Evolutionary conservation across 2,329 filamentous ascomycete species (phyloP).

Genomic region (Pestalotiopsis sp.): DNA sequence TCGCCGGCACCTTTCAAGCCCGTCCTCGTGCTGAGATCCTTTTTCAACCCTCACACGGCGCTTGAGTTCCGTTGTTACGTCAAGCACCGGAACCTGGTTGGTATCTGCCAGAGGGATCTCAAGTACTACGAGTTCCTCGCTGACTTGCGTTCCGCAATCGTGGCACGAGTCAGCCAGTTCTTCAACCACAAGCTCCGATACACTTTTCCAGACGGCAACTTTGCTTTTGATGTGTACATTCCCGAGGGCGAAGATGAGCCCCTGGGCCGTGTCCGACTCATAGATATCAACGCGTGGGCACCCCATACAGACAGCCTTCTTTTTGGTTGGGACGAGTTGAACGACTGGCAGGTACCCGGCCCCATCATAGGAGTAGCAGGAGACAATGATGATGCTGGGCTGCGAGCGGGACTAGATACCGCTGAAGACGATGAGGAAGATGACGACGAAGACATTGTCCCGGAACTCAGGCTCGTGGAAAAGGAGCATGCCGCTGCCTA

Average conservation of each 20-base stretch:
- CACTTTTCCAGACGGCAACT: constrained; percentile 82
- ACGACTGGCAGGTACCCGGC: constrained; percentile 68
- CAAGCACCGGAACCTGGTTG: constrained; percentile 77
- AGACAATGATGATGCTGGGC: constrained; percentile 39
- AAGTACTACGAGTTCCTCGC: constrained; percentile 86
- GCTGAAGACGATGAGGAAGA: constrained; percentile 36
- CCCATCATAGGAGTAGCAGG: constrained; percentile 56
- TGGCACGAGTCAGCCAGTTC: constrained; percentile 72
- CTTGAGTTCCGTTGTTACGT: constrained; percentile 97
- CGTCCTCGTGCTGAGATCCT: constrained; percentile 83
- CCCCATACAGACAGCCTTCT: constrained; percentile 84
- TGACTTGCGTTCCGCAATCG: constrained; percentile 65
- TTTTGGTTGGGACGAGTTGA: constrained; percentile 87
- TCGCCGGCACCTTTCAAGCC: constrained; percentile 62
- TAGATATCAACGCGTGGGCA: constrained; percentile 97
- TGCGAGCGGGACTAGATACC: constrained; percentile 37
- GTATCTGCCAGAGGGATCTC: constrained; percentile 84
- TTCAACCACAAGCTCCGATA: constrained; percentile 75
- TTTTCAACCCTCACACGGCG: constrained; percentile 84
- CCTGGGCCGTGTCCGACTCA: constrained; percentile 77
- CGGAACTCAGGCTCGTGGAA: constrained; percentile 82
- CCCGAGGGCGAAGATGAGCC: constrained; percentile 64
- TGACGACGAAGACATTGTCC: constrained; percentile 59
- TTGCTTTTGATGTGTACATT: constrained; percentile 91
- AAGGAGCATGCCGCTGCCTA: constrained; percentile 88